Evolutionary conservation across 257 asterid species (phyloP), one percentile per base, ranked within the genome.

Genomic region (Primulina huaijiensis): DNA sequence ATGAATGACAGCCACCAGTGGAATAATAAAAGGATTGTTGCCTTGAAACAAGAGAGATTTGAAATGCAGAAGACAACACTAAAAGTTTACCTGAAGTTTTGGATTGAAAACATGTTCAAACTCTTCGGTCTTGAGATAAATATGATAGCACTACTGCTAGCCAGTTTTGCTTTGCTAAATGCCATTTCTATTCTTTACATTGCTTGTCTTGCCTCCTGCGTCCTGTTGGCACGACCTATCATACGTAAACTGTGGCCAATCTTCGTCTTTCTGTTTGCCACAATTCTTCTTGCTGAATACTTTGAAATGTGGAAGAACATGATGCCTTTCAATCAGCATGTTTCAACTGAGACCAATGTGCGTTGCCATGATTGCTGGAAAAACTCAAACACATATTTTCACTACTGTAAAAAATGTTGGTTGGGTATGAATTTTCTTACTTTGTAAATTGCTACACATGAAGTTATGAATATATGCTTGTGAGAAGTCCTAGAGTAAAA

Each of bases 101-200:
- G 99, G 99, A 81, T 82, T 60, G 99, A 94, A 81, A 94, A 94
- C 82, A 80, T 94, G 96, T 94, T 89, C 83, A 94, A 88, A 77
- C 96, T 94, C 70, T 89, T 89, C 71, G 99, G 99, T 73, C 99
- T 94, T 72, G 98, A 94, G 92, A 91, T 94, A 77, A 91, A 87
- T 77, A 94, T 94, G 99, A 75, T 89, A 25, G 93, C 85, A 31
- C 80, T 94, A 71, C 85, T 94, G 62, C 82, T 94, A 69, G 88
- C 99, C 77, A 94, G 99, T 82, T 94, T 94, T 76, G 98, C 97
- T 52, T 77, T 91, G 80, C 79, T 94, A 43, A 94, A 94, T 77
- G 96, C 90, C 33, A 58, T 89, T 77, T 94, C 99, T 50, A 74
- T 94, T 77, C 77, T 91, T 67, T 94, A 91, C 63, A 83, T 94